These are phyloP conservation scores for Heterobasidion parviporum DNA, from an alignment of 1,284 basidiomycete genomes.

Conservation along the genomic window DNA sequence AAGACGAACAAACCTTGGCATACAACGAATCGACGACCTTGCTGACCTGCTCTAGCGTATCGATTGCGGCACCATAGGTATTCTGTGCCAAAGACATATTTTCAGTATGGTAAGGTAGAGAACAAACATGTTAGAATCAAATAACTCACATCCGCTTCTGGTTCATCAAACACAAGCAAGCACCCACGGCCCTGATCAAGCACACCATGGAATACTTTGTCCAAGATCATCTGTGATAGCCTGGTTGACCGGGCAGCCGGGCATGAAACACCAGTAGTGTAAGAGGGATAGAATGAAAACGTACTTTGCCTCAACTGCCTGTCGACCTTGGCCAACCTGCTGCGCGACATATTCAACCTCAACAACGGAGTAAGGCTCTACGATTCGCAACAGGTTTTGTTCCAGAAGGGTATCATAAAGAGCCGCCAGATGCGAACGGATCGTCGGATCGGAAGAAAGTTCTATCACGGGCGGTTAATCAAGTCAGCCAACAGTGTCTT, in stretches of 20 bases:
- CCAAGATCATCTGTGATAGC: conserved; percentile 96
- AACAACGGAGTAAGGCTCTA: conserved; percentile 91
- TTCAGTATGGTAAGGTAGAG: not conserved
- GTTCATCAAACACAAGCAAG: conserved; percentile 82
- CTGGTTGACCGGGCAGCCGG: conserved; percentile 28
- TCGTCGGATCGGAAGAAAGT: conserved; percentile 88
- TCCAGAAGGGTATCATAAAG: conserved; percentile 94
- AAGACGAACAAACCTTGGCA: conserved; percentile 56
- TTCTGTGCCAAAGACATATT: conserved; percentile 36
- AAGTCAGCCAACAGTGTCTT: not conserved
- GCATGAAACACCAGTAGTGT: not conserved
- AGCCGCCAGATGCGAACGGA: conserved; percentile 87
- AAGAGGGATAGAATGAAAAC: conserved; percentile 18
- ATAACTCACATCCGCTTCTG: conserved; percentile 68
- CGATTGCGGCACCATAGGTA: conserved; percentile 81
- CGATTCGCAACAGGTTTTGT: conserved; percentile 90
- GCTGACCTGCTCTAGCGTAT: conserved; percentile 84
- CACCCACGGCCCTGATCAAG: conserved; percentile 94
- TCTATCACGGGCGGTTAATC: conserved; percentile 39
- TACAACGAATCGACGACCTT: conserved; percentile 91
- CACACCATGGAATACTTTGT: conserved; percentile 91
- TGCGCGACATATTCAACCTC: conserved; percentile 89
- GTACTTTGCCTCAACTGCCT: conserved; percentile 92
- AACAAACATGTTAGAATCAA: not conserved
- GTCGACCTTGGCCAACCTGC: conserved; percentile 82